phyloP scores from a whole-genome alignment of 2,329 filamentous ascomycete species.

The Ilyonectria destructans region DNA sequence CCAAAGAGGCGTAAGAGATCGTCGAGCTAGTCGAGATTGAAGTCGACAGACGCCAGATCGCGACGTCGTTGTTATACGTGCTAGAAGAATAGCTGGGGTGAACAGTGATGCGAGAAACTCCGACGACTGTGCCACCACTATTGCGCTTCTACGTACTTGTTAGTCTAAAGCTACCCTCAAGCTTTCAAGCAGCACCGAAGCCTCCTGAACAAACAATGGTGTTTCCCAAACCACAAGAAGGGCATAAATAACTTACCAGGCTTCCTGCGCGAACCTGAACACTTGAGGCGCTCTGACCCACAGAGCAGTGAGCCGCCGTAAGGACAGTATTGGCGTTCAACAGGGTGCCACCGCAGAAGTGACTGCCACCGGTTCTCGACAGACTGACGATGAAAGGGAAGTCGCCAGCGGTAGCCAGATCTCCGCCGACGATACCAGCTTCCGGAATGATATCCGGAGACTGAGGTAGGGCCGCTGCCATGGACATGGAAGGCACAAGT shows the following conservation, averaged over 20 bases:
- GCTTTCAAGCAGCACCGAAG: too few species aligned
- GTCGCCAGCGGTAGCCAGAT: constrained; percentile 44
- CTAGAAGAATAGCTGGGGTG: constrained; percentile 46
- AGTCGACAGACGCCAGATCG: constrained; percentile 51
- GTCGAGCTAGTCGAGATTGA: constrained; percentile 41
- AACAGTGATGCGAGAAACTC: constrained; percentile 43
- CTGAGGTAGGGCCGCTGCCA: constrained; percentile 37
- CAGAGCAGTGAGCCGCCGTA: constrained; percentile 53
- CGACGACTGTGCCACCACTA: constrained; percentile 47
- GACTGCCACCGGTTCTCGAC: constrained; percentile 23
- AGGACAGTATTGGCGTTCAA: constrained; percentile 53
- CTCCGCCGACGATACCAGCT: constrained; percentile 48
- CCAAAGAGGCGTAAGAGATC: constrained; percentile 47
- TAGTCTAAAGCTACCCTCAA: not conserved
- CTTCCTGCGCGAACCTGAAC: constrained; percentile 50
- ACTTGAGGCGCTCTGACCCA: constrained; percentile 28
- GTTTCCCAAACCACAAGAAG: too few species aligned
- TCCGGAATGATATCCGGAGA: constrained; percentile 9
- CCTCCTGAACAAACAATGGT: too few species aligned
- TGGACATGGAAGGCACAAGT: constrained; percentile 18
- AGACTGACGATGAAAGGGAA: constrained; percentile 54
- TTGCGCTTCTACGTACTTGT: constrained; percentile 36
- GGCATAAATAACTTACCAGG: constrained; percentile 33
- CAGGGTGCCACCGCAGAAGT: constrained; percentile 52
- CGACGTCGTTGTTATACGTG: constrained; percentile 48